A percentile compares a stretch with the other conserved stretches of the same genome.
These are phyloP conservation scores for Talaromyces funiculosus DNA, from an alignment of 2,329 filamentous ascomycete species.

Conservation along the genomic window DNA sequence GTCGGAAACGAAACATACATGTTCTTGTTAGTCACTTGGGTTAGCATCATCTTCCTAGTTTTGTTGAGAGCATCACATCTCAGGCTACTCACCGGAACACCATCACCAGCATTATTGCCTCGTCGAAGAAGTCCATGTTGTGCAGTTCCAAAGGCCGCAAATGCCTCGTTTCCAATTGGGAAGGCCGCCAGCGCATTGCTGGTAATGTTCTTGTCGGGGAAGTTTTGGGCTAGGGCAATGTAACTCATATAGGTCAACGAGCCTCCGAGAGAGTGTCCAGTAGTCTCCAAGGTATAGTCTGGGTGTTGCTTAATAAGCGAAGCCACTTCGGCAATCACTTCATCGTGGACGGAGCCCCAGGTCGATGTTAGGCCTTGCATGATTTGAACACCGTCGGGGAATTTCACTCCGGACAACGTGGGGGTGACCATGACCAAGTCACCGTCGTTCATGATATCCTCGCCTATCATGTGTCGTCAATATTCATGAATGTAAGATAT, in stretches of 20 bases:
- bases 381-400: not conserved
- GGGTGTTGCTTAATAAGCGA: not conserved
- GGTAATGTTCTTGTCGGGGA: constrained; percentile 24
- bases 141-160: not conserved
- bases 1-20: not conserved
- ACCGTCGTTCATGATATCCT: not conserved
- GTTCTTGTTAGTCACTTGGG: not conserved
- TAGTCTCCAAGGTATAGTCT: not conserved
- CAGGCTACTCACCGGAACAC: not conserved
- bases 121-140: not conserved
- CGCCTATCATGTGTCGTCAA: not conserved
- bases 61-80: not conserved
- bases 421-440: not conserved
- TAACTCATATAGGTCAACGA: constrained; percentile 29
- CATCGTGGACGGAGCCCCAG: not conserved
- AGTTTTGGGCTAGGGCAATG: constrained; percentile 27
- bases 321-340: not conserved
- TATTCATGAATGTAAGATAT: not conserved
- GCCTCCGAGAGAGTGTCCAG: constrained; percentile 26
- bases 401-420: not conserved
- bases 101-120: not conserved
- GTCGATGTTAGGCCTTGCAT: not conserved
- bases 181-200: constrained; percentile 30
- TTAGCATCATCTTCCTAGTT: not conserved
- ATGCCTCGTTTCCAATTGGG: constrained; percentile 24